A percentile compares a stretch with the other conserved stretches of the same genome.
Conservation (phyloP, 768 basidiomycete species). For the Suillus luteus region DNA sequence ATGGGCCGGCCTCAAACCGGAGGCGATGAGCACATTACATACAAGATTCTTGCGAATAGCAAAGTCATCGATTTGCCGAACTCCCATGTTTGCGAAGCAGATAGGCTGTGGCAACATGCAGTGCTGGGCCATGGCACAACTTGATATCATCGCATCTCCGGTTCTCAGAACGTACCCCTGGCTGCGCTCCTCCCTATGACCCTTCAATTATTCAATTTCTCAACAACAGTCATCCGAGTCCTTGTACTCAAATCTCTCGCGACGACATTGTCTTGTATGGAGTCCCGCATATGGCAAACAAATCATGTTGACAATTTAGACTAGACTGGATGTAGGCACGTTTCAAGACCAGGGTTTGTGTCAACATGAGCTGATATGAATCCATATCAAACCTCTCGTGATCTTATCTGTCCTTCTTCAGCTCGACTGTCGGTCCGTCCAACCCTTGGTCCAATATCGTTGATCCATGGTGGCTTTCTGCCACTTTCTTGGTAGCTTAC, state of each 20-base stretch:
- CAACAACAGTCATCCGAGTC: not conserved
- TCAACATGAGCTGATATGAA: not conserved
- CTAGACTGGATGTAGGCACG: not conserved
- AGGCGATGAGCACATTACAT: not conserved
- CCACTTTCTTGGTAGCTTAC: not conserved
- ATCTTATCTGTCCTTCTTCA: not conserved
- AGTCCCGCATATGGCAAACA: not conserved
- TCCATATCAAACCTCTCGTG: not conserved
- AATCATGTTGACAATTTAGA: not conserved
- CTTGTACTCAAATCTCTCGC: not conserved
- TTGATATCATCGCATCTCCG: not conserved
- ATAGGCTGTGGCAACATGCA: not conserved
- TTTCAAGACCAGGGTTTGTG: not conserved
- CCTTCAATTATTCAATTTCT: not conserved
- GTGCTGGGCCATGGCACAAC: not conserved
- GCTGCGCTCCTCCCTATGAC: not conserved
- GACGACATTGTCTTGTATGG: not conserved
- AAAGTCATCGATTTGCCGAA: not conserved
- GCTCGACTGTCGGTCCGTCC: not conserved
- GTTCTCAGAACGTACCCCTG: not conserved
- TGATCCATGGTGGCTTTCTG: not conserved
- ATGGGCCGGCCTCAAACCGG: not conserved
- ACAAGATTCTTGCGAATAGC: not conserved
- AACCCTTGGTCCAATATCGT: not conserved
- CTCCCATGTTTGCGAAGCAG: not conserved